Conservation (phyloP, 805 yeast species). For the Cyberlindnera japonica region DNA sequence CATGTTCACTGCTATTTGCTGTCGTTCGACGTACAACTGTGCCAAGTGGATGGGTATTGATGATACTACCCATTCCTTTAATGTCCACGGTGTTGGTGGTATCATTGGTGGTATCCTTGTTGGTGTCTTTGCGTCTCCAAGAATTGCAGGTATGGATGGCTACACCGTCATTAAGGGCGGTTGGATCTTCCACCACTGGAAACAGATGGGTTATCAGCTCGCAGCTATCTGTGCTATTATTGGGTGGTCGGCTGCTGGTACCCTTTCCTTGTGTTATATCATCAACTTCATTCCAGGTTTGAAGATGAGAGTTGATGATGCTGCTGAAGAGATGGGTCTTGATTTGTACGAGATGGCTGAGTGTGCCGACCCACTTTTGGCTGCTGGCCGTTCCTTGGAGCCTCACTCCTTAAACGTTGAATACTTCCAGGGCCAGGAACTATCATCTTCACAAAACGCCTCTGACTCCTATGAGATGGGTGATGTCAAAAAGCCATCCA, state of each 20-base stretch:
- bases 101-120: conserved; percentile 81
- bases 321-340: conserved; percentile 49
- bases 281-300: conserved; percentile 51
- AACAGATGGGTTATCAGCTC: conserved; percentile 85
- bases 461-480: conserved; percentile 3
- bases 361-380: conserved; percentile 34
- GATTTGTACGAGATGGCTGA: conserved; percentile 51
- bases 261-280: conserved; percentile 40
- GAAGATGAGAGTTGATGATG: conserved; percentile 40
- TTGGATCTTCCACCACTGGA: conserved; percentile 88
- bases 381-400: neutral
- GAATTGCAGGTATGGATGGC: conserved; percentile 88
- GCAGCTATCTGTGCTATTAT: conserved; percentile 45
- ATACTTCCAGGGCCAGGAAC: conserved; percentile 15
- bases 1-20: conserved; percentile 68
- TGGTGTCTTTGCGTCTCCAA: conserved; percentile 80
- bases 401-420: conserved; percentile 10
- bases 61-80: conserved; percentile 89
- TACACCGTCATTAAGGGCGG: conserved; percentile 84
- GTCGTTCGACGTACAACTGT: conserved; percentile 84
- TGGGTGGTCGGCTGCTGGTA: conserved; percentile 44
- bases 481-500: neutral
- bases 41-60: conserved; percentile 77
- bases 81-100: conserved; percentile 98
- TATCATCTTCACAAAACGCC: conserved; percentile 5